These are phyloP conservation scores for Aspergillus leporis DNA, from an alignment of 495 filamentous ascomycete species.

Conservation along the genomic window DNA sequence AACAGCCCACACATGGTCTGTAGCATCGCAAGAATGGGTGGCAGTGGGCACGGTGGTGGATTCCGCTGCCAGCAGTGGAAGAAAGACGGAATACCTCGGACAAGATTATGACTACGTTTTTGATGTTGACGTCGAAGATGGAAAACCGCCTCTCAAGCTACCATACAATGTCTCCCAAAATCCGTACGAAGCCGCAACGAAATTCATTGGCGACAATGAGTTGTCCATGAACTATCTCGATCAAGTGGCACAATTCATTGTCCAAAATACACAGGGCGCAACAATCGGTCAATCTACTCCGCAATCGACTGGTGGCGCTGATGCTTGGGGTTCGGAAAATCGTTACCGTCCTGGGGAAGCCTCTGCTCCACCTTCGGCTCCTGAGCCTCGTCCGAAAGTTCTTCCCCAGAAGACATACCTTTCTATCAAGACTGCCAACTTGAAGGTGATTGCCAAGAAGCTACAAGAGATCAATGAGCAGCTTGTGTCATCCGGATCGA, in stretches of 20 bases:
- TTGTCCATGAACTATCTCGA: conserved; percentile 88
- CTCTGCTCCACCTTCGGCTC: conserved; percentile 33
- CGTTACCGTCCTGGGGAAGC: conserved; percentile 75
- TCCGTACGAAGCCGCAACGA: conserved; percentile 87
- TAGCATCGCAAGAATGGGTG: conserved; percentile 67
- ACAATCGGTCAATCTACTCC: conserved; percentile 62
- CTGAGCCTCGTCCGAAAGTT: conserved; percentile 55
- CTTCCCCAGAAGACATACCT: conserved; percentile 86
- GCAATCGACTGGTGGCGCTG: conserved; percentile 50
- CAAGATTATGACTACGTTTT: conserved; percentile 98
- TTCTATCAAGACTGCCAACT: conserved; percentile 61
- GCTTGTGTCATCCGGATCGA: conserved; percentile 65
- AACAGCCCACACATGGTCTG: conserved; percentile 80
- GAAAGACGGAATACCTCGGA: conserved; percentile 72
- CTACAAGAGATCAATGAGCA: conserved; percentile 68
- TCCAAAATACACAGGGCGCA: conserved; percentile 82
- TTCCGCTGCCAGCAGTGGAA: conserved; percentile 75
- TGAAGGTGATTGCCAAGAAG: conserved; percentile 70
- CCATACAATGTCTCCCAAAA: conserved; percentile 93
- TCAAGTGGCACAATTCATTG: conserved; percentile 92
- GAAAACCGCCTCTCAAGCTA: conserved; percentile 88
- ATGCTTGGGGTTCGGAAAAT: conserved; percentile 76
- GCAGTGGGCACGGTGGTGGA: conserved; percentile 93
- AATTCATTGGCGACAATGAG: conserved; percentile 89
- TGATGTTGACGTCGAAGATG: conserved; percentile 96